Conservation (phyloP, 352 stramenopile genomes). For the Globisporangium spiculum region DNA sequence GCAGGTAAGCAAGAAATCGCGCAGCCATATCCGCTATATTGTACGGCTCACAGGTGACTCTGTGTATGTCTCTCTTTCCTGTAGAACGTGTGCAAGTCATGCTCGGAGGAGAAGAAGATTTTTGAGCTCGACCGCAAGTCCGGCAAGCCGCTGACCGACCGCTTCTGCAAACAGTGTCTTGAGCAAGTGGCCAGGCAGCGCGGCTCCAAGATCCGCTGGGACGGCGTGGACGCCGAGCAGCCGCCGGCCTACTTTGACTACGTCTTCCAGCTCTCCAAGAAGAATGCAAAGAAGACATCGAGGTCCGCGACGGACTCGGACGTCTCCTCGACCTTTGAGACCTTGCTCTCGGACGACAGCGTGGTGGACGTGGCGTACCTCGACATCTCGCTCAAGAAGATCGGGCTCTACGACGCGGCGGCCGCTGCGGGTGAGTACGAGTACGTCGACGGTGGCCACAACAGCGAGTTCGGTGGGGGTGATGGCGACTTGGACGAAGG, state of each 20-base stretch:
- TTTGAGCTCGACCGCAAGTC: constrained; percentile 39
- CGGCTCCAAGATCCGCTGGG: constrained; percentile 12
- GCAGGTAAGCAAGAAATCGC: constrained; percentile 16
- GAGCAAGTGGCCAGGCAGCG: constrained; percentile 21
- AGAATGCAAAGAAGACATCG: neutral
- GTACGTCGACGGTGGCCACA: neutral
- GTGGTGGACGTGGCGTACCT: neutral
- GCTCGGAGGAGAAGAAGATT: constrained; percentile 43
- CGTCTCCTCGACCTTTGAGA: neutral
- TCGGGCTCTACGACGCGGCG: neutral
- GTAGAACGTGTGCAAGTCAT: constrained; percentile 44
- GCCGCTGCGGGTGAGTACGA: neutral
- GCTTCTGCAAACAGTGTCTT: constrained; percentile 43
- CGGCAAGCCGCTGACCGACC: constrained; percentile 32
- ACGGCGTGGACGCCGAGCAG: constrained; percentile 13
- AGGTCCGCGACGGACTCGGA: neutral
- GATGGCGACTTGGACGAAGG: neutral
- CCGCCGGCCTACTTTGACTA: constrained; percentile 22
- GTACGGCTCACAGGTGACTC: neutral
- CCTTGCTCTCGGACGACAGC: constrained; percentile 22
- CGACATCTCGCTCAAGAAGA: constrained; percentile 3
- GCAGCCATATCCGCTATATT: neutral
- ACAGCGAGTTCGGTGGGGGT: neutral
- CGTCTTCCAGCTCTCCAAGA: constrained; percentile 5
- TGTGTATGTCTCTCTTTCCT: neutral